Conservation (phyloP, 352 stramenopile species). For the Globisporangium perplexum region DNA sequence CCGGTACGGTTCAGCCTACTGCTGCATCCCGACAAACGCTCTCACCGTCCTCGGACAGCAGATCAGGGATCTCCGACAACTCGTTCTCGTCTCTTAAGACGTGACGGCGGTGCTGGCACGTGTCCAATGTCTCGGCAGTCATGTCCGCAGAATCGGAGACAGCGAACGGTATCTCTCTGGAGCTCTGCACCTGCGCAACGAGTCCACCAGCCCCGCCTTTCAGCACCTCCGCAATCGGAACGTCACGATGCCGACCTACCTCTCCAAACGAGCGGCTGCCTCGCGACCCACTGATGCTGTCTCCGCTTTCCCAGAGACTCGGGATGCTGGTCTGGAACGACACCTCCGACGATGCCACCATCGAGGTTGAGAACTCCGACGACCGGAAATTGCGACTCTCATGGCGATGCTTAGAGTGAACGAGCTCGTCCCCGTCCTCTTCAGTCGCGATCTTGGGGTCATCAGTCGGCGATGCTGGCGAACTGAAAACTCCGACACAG, state of each 20-base stretch:
- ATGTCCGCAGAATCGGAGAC: too few relatives aligned
- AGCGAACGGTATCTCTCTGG: too few relatives aligned
- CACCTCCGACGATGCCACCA: slow-evolving; percentile 33
- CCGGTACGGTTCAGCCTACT: too few relatives aligned
- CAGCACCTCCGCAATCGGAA: background rate
- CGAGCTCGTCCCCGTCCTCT: background rate
- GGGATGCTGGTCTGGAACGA: slow-evolving; percentile 39
- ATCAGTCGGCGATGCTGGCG: background rate
- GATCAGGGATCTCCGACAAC: too few relatives aligned
- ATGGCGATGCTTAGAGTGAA: background rate
- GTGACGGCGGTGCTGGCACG: too few relatives aligned
- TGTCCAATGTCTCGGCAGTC: too few relatives aligned
- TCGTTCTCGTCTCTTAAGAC: too few relatives aligned
- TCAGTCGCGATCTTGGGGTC: background rate
- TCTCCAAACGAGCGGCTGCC: background rate
- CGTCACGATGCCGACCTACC: background rate
- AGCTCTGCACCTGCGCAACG: too few relatives aligned
- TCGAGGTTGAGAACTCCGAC: slow-evolving; percentile 19
- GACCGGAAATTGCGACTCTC: slow-evolving; percentile 2
- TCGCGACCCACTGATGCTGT: background rate
- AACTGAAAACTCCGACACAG: background rate
- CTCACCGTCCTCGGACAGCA: too few relatives aligned
- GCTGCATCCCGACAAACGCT: too few relatives aligned
- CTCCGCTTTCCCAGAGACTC: slow-evolving; percentile 24
- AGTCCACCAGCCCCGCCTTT: too few relatives aligned